Evolutionary conservation across 1,139 yeast genomes (phyloP).

Genomic region (Scheffersomyces cryptocercus): DNA sequence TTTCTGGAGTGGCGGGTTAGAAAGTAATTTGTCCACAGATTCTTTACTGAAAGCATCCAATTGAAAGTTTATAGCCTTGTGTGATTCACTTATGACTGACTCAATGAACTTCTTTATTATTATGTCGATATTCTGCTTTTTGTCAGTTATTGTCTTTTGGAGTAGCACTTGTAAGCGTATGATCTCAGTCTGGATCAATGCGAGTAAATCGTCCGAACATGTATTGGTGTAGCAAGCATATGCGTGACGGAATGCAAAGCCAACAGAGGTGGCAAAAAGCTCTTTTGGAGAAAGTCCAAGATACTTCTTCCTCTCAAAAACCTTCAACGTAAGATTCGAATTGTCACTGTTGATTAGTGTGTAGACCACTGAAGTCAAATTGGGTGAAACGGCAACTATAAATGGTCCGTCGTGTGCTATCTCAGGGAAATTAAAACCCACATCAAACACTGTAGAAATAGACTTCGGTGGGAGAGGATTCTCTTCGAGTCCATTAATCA

Average conservation of each 20-base stretch:
- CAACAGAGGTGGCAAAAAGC: constrained; percentile 51
- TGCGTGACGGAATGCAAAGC: constrained; percentile 66
- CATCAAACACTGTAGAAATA: constrained; percentile 52
- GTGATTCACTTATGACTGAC: constrained; percentile 60
- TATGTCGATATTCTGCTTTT: constrained; percentile 14
- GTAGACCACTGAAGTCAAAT: constrained; percentile 50
- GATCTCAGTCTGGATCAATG: constrained; percentile 52
- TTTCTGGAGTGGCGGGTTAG: constrained; percentile 73
- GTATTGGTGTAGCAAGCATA: constrained; percentile 65
- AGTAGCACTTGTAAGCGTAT: constrained; percentile 22
- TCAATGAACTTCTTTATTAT: constrained; percentile 40
- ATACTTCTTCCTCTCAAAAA: constrained; percentile 25
- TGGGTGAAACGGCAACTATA: constrained; percentile 56
- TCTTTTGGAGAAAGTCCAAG: constrained; percentile 27
- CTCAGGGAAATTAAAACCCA: constrained; percentile 54
- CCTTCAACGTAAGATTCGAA: constrained; percentile 25
- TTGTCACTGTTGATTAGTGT: constrained; percentile 22
- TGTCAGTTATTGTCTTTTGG: constrained; percentile 16
- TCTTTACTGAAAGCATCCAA: constrained; percentile 63
- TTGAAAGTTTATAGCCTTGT: constrained; percentile 67
- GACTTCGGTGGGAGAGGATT: constrained; percentile 23
- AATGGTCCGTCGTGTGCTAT: constrained; percentile 27
- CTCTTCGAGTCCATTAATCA: constrained; percentile 13
- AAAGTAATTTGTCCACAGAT: constrained; percentile 68
- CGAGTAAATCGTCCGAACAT: constrained; percentile 66